phyloP scores from a whole-genome alignment of 192 early-diverging fungal species.

The Dimargaris cristalligena region DNA sequence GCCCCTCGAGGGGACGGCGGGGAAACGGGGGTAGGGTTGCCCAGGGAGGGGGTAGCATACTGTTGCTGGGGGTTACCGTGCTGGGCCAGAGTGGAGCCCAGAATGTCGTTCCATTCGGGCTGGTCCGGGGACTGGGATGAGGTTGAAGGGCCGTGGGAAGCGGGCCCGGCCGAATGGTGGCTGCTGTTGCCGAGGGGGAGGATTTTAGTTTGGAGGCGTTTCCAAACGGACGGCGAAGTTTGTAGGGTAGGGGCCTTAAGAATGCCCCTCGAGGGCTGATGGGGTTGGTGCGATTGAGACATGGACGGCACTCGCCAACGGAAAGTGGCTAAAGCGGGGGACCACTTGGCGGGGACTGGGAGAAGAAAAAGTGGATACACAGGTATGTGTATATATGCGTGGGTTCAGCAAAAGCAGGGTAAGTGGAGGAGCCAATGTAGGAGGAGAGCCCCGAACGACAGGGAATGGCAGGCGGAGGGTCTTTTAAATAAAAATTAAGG shows the following conservation, averaged over 20 bases:
- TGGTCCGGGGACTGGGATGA: too few species aligned
- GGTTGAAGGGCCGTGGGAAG: background rate
- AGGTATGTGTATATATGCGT: too few species aligned
- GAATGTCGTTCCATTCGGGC: background rate
- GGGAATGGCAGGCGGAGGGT: too few species aligned
- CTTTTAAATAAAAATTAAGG: too few species aligned
- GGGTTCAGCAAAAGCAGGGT: too few species aligned
- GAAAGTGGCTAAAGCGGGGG: too few species aligned
- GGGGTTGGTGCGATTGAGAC: background rate
- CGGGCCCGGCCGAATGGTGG: background rate
- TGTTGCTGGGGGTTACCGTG: background rate
- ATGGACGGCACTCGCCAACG: too few species aligned
- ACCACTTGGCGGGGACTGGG: too few species aligned
- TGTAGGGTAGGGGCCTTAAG: constrained; percentile 18
- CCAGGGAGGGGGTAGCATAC: background rate
- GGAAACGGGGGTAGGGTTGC: background rate
- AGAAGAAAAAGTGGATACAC: too few species aligned
- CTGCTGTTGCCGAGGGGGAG: background rate
- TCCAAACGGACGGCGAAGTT: constrained; percentile 4
- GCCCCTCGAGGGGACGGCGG: background rate
- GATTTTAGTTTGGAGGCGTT: constrained; percentile 5
- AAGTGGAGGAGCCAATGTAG: too few species aligned
- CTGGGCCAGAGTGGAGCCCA: background rate
- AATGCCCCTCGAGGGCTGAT: constrained; percentile 22
- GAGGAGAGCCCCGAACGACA: too few species aligned